phyloP scores from a whole-genome alignment of 176 grass and related monocot genomes.

The Zoysia japonica region DNA sequence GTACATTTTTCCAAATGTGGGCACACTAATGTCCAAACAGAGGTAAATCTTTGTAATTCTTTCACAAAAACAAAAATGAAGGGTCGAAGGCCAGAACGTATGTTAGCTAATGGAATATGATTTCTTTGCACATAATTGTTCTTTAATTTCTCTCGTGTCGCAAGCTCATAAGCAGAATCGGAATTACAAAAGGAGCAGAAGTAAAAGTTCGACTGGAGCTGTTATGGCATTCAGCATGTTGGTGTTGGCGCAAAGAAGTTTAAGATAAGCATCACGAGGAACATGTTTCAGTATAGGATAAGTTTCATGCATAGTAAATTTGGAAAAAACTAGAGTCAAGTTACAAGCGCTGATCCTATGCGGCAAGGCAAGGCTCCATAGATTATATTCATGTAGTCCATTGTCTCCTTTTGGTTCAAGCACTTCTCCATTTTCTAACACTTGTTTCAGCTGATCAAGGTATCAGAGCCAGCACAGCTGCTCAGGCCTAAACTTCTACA shows the following conservation, averaged over 20 bases:
- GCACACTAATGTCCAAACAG: not conserved
- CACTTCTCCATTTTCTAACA: too few relatives aligned
- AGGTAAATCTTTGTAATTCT: not conserved
- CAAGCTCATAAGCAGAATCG: not conserved
- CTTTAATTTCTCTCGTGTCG: conserved; percentile 3
- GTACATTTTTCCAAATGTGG: conserved; percentile 9
- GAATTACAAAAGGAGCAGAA: not conserved
- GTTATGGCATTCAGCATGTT: conserved; percentile 1
- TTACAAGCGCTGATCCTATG: not conserved
- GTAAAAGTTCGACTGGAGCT: not conserved
- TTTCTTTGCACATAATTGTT: not conserved
- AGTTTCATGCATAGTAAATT: not conserved
- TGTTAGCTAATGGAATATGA: not conserved
- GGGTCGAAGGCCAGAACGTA: not conserved
- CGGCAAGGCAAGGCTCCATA: not conserved
- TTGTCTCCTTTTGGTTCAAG: not conserved
- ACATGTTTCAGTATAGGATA: not conserved
- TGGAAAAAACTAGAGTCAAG: not conserved
- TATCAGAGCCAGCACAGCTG: not conserved
- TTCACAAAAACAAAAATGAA: not conserved
- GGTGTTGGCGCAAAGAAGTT: not conserved
- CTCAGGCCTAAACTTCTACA: not conserved
- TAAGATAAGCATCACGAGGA: not conserved
- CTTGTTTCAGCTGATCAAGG: not conserved
- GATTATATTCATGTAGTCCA: not conserved